phyloP scores from a whole-genome alignment of 2,329 filamentous ascomycete species.

The Aureobasidium vineae region DNA sequence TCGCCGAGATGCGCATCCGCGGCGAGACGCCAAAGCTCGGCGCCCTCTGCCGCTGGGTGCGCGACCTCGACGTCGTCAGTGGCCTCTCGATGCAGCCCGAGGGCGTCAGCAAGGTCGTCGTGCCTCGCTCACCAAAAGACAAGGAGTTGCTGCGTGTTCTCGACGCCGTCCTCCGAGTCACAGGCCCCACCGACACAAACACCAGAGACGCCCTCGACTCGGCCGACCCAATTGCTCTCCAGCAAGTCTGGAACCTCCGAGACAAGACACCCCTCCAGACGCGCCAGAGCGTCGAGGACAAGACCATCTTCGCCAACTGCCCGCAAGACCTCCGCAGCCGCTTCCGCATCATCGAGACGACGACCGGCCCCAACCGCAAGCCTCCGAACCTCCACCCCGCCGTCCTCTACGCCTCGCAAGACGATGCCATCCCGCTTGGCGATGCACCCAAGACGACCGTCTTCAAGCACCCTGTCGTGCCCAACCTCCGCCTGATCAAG shows the following conservation, averaged over 20 bases:
- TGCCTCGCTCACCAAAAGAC: slow-evolving; percentile 48
- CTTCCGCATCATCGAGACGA: slow-evolving; percentile 62
- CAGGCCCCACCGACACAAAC: slow-evolving; percentile 58
- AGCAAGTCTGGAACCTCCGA: slow-evolving; percentile 61
- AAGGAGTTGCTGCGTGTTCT: slow-evolving; percentile 60
- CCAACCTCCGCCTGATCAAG: slow-evolving; percentile 59
- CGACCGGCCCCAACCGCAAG: slow-evolving; percentile 59
- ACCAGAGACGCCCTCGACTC: slow-evolving; percentile 36
- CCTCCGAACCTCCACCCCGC: slow-evolving; percentile 67
- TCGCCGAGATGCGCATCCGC: slow-evolving; percentile 69
- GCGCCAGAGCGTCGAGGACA: slow-evolving; percentile 60
- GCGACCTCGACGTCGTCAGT: slow-evolving; percentile 67
- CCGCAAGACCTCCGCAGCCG: slow-evolving; percentile 42
- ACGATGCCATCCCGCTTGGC: slow-evolving; percentile 56
- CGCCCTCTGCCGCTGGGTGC: slow-evolving; percentile 69
- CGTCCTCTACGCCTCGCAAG: slow-evolving; percentile 60
- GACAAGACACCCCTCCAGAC: slow-evolving; percentile 45
- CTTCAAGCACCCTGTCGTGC: slow-evolving; percentile 61
- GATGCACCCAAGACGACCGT: slow-evolving; percentile 51
- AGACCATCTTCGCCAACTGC: slow-evolving; percentile 51
- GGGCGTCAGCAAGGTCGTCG: slow-evolving; percentile 40
- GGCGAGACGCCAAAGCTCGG: slow-evolving; percentile 64
- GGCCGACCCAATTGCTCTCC: slow-evolving; percentile 56
- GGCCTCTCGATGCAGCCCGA: slow-evolving; percentile 59
- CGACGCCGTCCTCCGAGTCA: slow-evolving; percentile 63